Evolutionary conservation across 2,329 filamentous ascomycete genomes (phyloP).

Genomic region (Paraconiothyrium sp.): DNA sequence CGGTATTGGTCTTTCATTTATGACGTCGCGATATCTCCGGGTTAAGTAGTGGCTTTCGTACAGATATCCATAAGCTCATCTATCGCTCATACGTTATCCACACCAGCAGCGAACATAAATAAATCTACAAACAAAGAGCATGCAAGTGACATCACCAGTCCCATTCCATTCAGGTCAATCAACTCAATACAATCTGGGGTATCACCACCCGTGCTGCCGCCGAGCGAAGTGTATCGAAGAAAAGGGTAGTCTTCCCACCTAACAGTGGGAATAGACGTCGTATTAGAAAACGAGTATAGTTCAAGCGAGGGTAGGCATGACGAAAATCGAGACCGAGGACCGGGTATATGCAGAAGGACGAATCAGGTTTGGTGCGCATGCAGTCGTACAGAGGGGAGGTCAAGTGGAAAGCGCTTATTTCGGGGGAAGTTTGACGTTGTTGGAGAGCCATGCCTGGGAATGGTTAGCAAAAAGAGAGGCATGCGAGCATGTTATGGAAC

Average conservation of each 20-base stretch:
- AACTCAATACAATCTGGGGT: conserved; percentile 12
- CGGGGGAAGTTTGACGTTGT: conserved; percentile 59
- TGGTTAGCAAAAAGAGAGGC: conserved; percentile 3
- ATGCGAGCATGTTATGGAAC: conserved; percentile 18
- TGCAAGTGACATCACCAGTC: conserved; percentile 11
- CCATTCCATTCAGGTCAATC: not conserved
- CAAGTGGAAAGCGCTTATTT: conserved; percentile 38
- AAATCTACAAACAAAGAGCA: conserved; percentile 17
- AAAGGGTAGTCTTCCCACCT: not conserved
- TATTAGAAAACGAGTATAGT: conserved; percentile 37
- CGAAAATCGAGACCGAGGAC: conserved; percentile 29
- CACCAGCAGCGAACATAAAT: conserved; percentile 4
- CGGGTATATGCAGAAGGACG: conserved; percentile 51
- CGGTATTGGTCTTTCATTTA: conserved; percentile 1
- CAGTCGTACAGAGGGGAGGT: conserved; percentile 39
- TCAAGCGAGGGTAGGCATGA: conserved; percentile 33
- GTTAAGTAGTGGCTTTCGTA: conserved; percentile 14
- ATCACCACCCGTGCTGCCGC: conserved; percentile 14
- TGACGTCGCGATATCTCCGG: not conserved
- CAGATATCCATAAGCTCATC: conserved; percentile 37
- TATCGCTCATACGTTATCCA: conserved; percentile 20
- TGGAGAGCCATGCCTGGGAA: conserved; percentile 58
- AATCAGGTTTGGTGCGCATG: conserved; percentile 34
- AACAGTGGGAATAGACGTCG: not conserved
- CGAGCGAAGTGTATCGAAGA: conserved; percentile 14